These are phyloP conservation scores for Lobulomyces angularis DNA, from an alignment of 192 early-diverging fungal genomes.

Conservation along the genomic window DNA sequence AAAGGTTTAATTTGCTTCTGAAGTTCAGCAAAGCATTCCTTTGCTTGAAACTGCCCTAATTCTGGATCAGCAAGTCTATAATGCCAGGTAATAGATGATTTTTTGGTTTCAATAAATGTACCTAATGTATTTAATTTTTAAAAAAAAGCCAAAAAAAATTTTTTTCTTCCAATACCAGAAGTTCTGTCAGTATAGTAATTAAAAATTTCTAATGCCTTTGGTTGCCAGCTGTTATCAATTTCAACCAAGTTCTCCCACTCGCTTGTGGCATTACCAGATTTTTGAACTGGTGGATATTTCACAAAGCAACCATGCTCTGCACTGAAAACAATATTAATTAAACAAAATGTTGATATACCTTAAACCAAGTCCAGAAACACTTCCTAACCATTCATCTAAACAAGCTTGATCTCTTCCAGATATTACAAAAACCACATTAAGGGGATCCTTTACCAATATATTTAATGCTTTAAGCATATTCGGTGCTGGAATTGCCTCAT, in stretches of 20 bases:
- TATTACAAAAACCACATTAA: conserved; percentile 80
- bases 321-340: conserved; percentile 24
- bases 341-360: conserved; percentile 9
- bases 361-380: conserved; percentile 59
- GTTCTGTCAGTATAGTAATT: conserved; percentile 92
- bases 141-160: neutral
- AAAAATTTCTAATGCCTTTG: conserved; percentile 85
- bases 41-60: conserved; percentile 89
- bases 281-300: conserved; percentile 70
- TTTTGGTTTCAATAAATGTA: conserved; percentile 86
- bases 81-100: conserved; percentile 91
- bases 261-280: conserved; percentile 41
- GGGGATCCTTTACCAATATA: conserved; percentile 56
- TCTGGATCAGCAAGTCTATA: conserved; percentile 89
- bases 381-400: conserved; percentile 74
- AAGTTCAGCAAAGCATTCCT: conserved; percentile 93
- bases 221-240: conserved; percentile 82
- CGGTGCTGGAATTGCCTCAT: conserved; percentile 65
- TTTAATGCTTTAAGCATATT: conserved; percentile 68
- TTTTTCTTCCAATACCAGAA: conserved; percentile 60
- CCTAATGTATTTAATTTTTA: conserved; percentile 24
- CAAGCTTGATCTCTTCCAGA: conserved; percentile 79
- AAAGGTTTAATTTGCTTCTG: conserved; percentile 85
- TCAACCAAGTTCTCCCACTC: conserved; percentile 40
- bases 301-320: conserved; percentile 96